A percentile compares a stretch with the other conserved stretches of the same genome.
These are phyloP conservation scores for Irpex sp. DNA, from an alignment of 1,284 basidiomycete species.

Conservation along the genomic window DNA sequence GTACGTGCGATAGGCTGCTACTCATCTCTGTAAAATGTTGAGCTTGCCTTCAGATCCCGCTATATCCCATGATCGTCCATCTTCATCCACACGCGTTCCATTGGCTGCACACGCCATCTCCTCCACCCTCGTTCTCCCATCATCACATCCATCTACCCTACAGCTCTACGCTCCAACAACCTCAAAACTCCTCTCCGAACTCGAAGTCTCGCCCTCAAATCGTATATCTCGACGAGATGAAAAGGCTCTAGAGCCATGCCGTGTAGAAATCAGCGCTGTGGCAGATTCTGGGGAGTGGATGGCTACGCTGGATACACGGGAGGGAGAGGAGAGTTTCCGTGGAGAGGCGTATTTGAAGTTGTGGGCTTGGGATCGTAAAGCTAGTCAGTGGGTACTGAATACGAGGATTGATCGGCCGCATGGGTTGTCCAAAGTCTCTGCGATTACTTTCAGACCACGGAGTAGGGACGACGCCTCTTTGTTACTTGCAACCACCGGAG, in stretches of 20 bases:
- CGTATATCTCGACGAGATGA: slow-evolving; percentile 85
- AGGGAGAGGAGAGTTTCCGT: slow-evolving; percentile 59
- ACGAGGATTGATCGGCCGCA: slow-evolving; percentile 92
- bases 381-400: slow-evolving; percentile 69
- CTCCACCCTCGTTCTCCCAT: slow-evolving; percentile 82
- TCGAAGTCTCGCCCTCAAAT: slow-evolving; percentile 94
- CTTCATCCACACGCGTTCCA: slow-evolving; percentile 45
- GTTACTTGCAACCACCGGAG: slow-evolving; percentile 61
- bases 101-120: slow-evolving; percentile 71
- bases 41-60: slow-evolving; percentile 38
- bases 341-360: slow-evolving; percentile 84
- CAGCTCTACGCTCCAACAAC: slow-evolving; percentile 84
- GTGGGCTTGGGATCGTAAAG: slow-evolving; percentile 79
- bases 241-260: slow-evolving; percentile 71
- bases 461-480: slow-evolving; percentile 26
- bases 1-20: slow-evolving; percentile 36
- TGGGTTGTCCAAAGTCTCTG: slow-evolving; percentile 60
- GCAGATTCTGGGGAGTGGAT: slow-evolving; percentile 83
- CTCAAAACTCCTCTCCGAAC: slow-evolving; percentile 76
- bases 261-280: slow-evolving; percentile 71
- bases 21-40: slow-evolving; percentile 3
- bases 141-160: slow-evolving; percentile 92
- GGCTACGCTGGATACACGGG: slow-evolving; percentile 85
- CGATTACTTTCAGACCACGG: slow-evolving; percentile 65
- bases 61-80: slow-evolving; percentile 35